Evolutionary conservation across 1,284 basidiomycete species (phyloP).

Genomic region (Melampsora abietis-canadensis): DNA sequence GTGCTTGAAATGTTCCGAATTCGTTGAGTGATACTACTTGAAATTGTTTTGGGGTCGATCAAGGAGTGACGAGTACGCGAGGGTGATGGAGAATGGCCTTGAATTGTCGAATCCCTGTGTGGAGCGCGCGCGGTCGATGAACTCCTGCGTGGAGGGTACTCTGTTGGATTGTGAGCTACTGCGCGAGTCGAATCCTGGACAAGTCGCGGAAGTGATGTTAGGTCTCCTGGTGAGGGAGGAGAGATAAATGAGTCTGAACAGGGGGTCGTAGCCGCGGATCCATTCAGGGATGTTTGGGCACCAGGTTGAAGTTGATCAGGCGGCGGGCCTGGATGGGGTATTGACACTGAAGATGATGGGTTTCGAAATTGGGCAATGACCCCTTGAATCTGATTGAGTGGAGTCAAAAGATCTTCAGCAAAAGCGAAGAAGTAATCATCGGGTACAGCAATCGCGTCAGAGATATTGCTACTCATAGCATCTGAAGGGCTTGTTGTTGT

Average conservation of each 20-base stretch:
- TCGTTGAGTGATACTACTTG: slow-evolving; percentile 32
- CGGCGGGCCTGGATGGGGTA: slow-evolving; percentile 6
- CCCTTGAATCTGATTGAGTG: slow-evolving; percentile 43
- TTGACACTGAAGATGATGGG: not conserved
- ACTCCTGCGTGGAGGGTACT: too few relatives aligned
- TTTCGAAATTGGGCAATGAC: slow-evolving; percentile 11
- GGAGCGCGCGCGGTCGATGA: too few relatives aligned
- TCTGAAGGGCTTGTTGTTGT: slow-evolving; percentile 64
- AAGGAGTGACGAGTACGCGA: not conserved
- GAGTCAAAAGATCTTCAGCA: slow-evolving; percentile 63
- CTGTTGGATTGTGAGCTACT: not conserved
- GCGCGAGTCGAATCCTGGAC: slow-evolving; percentile 30
- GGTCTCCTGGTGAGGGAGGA: not conserved
- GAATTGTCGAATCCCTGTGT: not conserved
- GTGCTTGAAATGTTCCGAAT: slow-evolving; percentile 46
- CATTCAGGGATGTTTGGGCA: not conserved
- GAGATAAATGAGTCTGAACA: not conserved
- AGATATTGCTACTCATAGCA: slow-evolving; percentile 6
- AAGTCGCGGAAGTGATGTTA: not conserved
- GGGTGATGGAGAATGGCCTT: not conserved
- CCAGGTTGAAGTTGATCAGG: not conserved
- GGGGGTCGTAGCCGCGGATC: not conserved
- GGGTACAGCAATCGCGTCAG: not conserved
- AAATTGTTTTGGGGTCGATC: slow-evolving; percentile 1
- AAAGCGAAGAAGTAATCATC: slow-evolving; percentile 93